Percentiles rank a stretch among this genome's conserved stretches.
Evolutionary conservation across 495 filamentous ascomycete genomes (phyloP).

Genomic region (Acidomyces sp.): DNA sequence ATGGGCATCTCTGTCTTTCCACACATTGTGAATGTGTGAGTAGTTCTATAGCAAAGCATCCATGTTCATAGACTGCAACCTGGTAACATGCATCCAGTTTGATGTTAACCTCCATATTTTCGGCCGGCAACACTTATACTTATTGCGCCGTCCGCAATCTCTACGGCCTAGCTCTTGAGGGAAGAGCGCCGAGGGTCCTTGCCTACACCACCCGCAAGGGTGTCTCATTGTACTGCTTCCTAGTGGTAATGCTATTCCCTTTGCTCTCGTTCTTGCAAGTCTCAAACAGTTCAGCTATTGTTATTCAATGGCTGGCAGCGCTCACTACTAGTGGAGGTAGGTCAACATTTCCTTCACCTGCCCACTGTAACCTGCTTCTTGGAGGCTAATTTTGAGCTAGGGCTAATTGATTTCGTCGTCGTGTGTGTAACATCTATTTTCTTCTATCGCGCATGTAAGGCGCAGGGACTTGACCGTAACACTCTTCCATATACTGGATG

Average conservation of each 20-base stretch:
- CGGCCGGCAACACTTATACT: conserved; percentile 62
- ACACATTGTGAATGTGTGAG: conserved; percentile 63
- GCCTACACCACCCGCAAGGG: conserved; percentile 40
- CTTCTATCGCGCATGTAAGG: conserved; percentile 43
- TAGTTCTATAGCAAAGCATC: too few relatives aligned
- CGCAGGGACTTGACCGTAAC: conserved; percentile 40
- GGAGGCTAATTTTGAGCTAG: too few relatives aligned
- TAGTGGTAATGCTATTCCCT: conserved; percentile 38
- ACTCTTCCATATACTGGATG: conserved; percentile 45
- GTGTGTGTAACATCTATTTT: conserved; percentile 37
- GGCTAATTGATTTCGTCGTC: conserved; percentile 44
- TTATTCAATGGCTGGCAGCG: conserved; percentile 31
- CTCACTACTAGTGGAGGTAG: too few relatives aligned
- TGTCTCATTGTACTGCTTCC: conserved; percentile 48
- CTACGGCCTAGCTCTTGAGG: conserved; percentile 51
- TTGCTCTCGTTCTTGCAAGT: conserved; percentile 49
- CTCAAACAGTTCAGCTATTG: conserved; percentile 34
- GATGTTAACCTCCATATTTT: conserved; percentile 52
- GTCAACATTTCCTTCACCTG: too few relatives aligned
- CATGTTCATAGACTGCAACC: too few relatives aligned
- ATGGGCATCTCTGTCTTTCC: conserved; percentile 53
- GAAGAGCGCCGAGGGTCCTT: conserved; percentile 51
- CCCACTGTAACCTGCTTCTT: too few relatives aligned
- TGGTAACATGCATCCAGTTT: too few relatives aligned
- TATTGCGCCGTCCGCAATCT: conserved; percentile 68